Conservation (phyloP, 805 yeast species). For the Metschnikowia orientalis region DNA sequence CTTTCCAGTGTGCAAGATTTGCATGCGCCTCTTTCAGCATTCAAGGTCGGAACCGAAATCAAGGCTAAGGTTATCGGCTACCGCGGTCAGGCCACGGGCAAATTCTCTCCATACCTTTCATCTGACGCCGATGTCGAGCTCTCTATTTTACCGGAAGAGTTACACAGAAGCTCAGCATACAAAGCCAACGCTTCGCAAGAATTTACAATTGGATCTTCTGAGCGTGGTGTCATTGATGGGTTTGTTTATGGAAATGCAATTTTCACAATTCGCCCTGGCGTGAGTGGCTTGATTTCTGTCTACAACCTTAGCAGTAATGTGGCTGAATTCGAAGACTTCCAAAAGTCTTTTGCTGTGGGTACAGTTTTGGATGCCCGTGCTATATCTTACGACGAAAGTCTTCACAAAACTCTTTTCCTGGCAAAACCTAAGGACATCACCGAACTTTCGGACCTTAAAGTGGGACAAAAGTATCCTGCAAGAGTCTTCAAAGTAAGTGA, state of each 20-base stretch:
- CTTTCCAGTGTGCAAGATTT: constrained; percentile 52
- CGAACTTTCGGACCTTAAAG: constrained; percentile 46
- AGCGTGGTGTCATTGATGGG: constrained; percentile 63
- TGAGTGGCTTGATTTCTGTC: constrained; percentile 62
- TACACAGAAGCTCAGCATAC: constrained; percentile 19
- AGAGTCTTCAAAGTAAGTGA: constrained; percentile 56
- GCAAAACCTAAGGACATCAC: constrained; percentile 44
- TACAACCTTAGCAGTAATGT: constrained; percentile 59
- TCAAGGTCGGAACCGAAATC: constrained; percentile 54
- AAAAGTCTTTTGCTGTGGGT: constrained; percentile 65
- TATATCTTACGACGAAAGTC: constrained; percentile 48
- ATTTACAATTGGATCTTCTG: constrained; percentile 46
- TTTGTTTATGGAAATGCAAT: constrained; percentile 56
- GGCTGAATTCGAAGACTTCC: constrained; percentile 45
- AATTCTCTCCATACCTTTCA: constrained; percentile 50
- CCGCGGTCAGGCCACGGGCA: constrained; percentile 67
- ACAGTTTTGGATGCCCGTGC: constrained; percentile 60
- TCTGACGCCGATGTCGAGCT: constrained; percentile 61
- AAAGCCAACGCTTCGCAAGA: constrained; percentile 16
- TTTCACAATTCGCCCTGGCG: constrained; percentile 64
- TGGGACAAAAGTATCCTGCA: constrained; percentile 57
- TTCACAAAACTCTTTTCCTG: constrained; percentile 45
- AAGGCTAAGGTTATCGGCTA: constrained; percentile 69
- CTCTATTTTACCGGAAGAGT: constrained; percentile 45
- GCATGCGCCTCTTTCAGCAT: constrained; percentile 54